Base-by-base conservation (phyloP, 148 eudicot species). In the Talinum fruticosum region DNA sequence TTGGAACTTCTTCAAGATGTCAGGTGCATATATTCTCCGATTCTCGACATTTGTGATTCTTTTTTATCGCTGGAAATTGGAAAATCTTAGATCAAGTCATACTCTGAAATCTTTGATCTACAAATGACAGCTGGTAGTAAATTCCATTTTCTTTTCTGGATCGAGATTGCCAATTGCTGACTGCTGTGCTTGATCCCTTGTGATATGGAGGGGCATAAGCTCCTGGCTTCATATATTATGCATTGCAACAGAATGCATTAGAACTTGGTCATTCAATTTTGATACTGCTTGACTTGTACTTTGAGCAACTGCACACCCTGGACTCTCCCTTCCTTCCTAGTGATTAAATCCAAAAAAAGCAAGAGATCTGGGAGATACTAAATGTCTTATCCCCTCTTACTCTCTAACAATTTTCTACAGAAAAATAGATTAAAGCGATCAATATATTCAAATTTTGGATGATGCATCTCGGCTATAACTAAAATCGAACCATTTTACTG, bases 1-100 rank as follows among this genome's bases (percentile, higher is more conserved):
- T 83, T 82, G 75, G 90, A 94, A 80, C 85, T 95, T 34, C 90
- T 92, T 74, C 88, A 89, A 66, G 75, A 59, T 33, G 85, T 89
- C 71, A 92, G 96, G 98, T 94, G 82, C 68, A 5, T 47, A 71
- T 24, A 53, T 45, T 19, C 4, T 67, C 67, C 32, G 53, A 45
- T 32, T 49, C 62, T 45, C 66, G 33, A 26, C 16, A 28, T 21
- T 45, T 71, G 33, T 71, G 23, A 28, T 41, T 71, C 51, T 2
- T 37, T 1, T 23, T 13, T n/a, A n/a, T n/a, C n/a, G n/a, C n/a
- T n/a, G n/a, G n/a, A n/a, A n/a, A n/a, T n/a, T n/a, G n/a, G n/a
- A n/a, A n/a, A n/a, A n/a, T n/a, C n/a, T n/a, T n/a, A n/a, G n/a
- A n/a, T n/a, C n/a, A n/a, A n/a, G n/a, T n/a, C n/a, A n/a, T n/a